These are phyloP conservation scores for Sphaerulina populicola DNA, from an alignment of 2,329 filamentous ascomycete genomes.

Conservation along the genomic window DNA sequence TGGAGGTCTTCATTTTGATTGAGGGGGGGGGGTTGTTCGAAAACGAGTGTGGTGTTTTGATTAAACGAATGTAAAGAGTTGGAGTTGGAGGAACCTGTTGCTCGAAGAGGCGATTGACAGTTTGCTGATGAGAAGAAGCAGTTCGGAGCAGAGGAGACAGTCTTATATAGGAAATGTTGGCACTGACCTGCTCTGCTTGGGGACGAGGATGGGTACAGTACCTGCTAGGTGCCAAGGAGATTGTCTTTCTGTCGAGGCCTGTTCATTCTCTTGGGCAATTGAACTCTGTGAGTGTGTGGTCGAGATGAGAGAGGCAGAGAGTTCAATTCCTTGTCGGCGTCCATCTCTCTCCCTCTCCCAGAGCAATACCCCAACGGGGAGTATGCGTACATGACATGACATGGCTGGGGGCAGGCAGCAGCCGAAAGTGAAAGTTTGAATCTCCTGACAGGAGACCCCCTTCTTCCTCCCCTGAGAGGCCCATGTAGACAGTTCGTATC, in stretches of 20 bases:
- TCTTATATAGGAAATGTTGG: constrained; percentile 10
- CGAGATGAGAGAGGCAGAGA: too few species aligned
- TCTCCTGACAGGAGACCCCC: too few species aligned
- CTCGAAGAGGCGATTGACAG: constrained; percentile 10
- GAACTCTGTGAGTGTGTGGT: too few species aligned
- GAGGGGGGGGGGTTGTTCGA: not conserved
- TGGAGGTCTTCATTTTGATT: constrained; percentile 12
- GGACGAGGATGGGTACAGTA: constrained; percentile 4
- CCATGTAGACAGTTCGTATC: not conserved
- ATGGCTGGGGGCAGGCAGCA: too few species aligned
- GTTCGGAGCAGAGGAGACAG: not conserved
- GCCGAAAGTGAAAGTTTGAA: too few species aligned
- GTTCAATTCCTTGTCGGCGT: constrained; percentile 1
- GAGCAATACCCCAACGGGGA: too few species aligned
- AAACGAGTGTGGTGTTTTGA: constrained; percentile 7
- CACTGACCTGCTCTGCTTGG: constrained; percentile 1
- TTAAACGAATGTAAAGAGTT: constrained; percentile 16
- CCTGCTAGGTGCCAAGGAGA: constrained; percentile 14
- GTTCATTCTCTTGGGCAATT: constrained; percentile 15
- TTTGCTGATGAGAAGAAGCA: constrained; percentile 11
- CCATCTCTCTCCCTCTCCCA: too few species aligned
- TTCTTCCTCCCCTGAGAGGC: too few species aligned
- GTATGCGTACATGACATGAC: too few species aligned
- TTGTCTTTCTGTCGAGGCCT: constrained; percentile 9
- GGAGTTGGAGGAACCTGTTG: constrained; percentile 13